Evolutionary conservation across 2,329 filamentous ascomycete genomes (phyloP).

Genomic region (Ceratocystis cacaofunesta): DNA sequence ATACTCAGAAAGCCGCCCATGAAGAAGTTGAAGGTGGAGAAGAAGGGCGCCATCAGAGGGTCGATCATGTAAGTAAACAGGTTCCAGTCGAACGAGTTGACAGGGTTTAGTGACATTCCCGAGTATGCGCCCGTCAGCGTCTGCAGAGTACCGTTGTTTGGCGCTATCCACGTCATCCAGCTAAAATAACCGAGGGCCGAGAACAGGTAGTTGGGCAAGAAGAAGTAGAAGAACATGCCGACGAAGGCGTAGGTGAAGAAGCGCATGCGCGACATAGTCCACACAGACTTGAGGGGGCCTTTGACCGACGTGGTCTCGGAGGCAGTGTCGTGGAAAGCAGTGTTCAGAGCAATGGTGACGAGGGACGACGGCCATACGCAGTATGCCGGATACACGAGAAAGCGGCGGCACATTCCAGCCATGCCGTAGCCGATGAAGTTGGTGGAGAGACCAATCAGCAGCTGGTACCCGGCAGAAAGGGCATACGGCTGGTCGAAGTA

Average conservation of each 20-base stretch:
- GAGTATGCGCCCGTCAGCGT: slow-evolving; percentile 26
- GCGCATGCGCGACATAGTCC: slow-evolving; percentile 30
- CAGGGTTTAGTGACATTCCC: slow-evolving; percentile 28
- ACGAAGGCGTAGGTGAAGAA: slow-evolving; percentile 33
- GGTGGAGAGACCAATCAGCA: slow-evolving; percentile 34
- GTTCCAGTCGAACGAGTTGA: slow-evolving; percentile 33
- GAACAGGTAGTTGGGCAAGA: slow-evolving; percentile 39
- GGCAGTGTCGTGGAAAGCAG: slow-evolving; percentile 31
- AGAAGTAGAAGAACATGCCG: slow-evolving; percentile 39
- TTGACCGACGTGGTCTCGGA: slow-evolving; percentile 21
- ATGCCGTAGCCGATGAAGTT: slow-evolving; percentile 43
- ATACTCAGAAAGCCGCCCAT: slow-evolving; percentile 41
- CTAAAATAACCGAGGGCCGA: slow-evolving; percentile 33
- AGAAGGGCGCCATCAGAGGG: slow-evolving; percentile 35
- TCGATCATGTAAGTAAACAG: slow-evolving; percentile 23
- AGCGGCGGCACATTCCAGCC: slow-evolving; percentile 34
- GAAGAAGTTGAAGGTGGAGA: slow-evolving; percentile 47
- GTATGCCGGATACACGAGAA: slow-evolving; percentile 37
- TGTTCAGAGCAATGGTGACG: slow-evolving; percentile 35
- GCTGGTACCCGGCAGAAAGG: slow-evolving; percentile 34
- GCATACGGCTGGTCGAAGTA: slow-evolving; percentile 39
- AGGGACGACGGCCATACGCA: slow-evolving; percentile 40
- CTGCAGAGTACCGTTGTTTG: slow-evolving; percentile 27
- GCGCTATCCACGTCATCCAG: slow-evolving; percentile 41
- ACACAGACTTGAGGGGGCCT: slow-evolving; percentile 26